Evolutionary conservation across 192 early-diverging fungal genomes (phyloP).

Genomic region (Cetraspora pellucida): DNA sequence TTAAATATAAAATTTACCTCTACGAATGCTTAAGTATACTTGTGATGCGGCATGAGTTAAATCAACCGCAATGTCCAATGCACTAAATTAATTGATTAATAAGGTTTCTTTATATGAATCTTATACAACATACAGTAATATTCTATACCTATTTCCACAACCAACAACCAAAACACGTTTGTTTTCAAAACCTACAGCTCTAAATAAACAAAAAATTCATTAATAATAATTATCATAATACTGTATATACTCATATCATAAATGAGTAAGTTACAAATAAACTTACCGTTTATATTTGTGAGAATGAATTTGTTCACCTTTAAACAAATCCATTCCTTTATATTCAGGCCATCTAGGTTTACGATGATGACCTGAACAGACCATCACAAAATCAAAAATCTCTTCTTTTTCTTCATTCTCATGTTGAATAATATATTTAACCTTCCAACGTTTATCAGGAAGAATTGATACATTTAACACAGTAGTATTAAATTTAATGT

Average conservation of each 20-base stretch:
- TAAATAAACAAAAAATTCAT: constrained; percentile 16
- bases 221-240: too few species aligned
- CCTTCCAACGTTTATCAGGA: constrained; percentile 34
- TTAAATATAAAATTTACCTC: constrained; percentile 37
- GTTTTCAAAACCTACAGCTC: constrained; percentile 51
- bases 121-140: too few species aligned
- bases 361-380: constrained; percentile 63
- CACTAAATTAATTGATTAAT: constrained; percentile 34
- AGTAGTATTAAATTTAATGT: constrained; percentile 58
- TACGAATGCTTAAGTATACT: constrained; percentile 52
- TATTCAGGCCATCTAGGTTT: constrained; percentile 58
- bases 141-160: constrained; percentile 45
- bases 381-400: constrained; percentile 63
- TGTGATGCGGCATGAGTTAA: constrained; percentile 54
- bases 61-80: constrained; percentile 61
- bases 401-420: constrained; percentile 47
- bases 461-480: constrained; percentile 52
- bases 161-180: constrained; percentile 61
- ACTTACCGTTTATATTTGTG: constrained; percentile 55
- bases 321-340: constrained; percentile 52
- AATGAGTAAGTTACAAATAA: not conserved
- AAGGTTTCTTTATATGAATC: too few species aligned
- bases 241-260: not conserved
- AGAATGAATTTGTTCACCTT: constrained; percentile 57
- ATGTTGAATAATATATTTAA: not conserved